Conservation (phyloP, 257 asterid genomes). For the Ehretia macrophylla region DNA sequence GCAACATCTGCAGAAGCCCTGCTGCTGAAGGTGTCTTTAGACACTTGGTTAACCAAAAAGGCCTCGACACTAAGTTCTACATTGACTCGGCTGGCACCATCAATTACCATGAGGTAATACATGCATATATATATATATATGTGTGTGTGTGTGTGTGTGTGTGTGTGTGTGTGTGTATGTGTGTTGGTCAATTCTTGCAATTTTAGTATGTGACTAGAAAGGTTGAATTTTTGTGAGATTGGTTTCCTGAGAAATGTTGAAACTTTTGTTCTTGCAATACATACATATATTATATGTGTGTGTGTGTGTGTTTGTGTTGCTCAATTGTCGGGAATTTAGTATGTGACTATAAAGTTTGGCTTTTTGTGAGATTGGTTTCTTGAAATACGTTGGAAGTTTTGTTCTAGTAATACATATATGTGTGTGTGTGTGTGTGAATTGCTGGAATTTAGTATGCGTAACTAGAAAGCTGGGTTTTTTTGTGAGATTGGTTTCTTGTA, state of each 20-base stretch:
- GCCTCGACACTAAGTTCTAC: constrained; percentile 52
- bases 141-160: neutral
- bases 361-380: no score
- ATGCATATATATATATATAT: neutral
- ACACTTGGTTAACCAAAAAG: constrained; percentile 6
- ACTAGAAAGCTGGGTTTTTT: no score
- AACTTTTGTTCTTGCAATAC: neutral
- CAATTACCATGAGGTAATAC: constrained; percentile 69
- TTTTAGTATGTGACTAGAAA: neutral
- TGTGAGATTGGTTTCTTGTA: no score
- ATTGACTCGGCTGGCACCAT: constrained; percentile 97
- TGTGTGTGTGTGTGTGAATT: no score
- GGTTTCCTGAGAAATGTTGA: neutral
- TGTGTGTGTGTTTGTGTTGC: no score
- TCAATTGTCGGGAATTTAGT: neutral
- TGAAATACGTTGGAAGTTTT: neutral
- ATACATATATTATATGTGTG: no score
- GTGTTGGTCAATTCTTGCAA: neutral
- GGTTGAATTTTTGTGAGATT: neutral
- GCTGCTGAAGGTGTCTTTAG: neutral
- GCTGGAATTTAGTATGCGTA: no score
- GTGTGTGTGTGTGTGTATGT: neutral
- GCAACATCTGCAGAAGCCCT: constrained; percentile 43
- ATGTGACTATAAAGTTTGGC: neutral
- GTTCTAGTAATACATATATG: no score